A percentile compares a stretch with the other conserved stretches of the same genome.
Conservation (phyloP, 2,329 filamentous ascomycete genomes). For the Colletotrichum filicis region DNA sequence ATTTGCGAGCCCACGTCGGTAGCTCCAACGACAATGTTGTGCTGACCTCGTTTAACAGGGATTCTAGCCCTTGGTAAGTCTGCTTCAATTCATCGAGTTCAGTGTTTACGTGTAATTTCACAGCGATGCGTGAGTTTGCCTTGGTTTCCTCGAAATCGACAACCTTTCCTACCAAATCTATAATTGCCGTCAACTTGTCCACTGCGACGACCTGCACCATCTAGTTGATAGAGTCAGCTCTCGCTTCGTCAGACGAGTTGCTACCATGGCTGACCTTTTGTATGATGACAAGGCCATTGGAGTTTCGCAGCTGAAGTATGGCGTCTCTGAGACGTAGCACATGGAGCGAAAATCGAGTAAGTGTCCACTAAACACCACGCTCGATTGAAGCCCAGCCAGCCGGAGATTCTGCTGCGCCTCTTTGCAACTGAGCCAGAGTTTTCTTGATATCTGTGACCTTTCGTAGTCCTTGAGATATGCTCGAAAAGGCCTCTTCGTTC, state of each 20-base stretch:
- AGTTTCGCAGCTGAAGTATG: conserved; percentile 66
- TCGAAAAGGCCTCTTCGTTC: conserved; percentile 67
- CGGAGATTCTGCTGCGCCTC: conserved; percentile 72
- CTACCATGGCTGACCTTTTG: conserved; percentile 56
- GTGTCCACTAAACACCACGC: conserved; percentile 77
- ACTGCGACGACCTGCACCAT: conserved; percentile 70
- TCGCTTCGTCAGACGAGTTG: neutral
- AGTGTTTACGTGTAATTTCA: conserved; percentile 76
- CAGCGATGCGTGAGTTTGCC: conserved; percentile 76
- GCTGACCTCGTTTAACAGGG: conserved; percentile 76
- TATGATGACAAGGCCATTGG: conserved; percentile 61
- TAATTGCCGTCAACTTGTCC: conserved; percentile 70
- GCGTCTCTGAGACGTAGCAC: conserved; percentile 75
- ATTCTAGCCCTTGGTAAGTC: conserved; percentile 81
- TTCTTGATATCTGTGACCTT: conserved; percentile 81
- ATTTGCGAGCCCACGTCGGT: conserved; percentile 65
- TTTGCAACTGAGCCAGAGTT: conserved; percentile 76
- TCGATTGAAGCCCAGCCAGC: conserved; percentile 63
- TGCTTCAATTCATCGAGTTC: conserved; percentile 83
- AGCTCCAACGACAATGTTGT: conserved; percentile 71
- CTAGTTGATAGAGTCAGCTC: conserved; percentile 46
- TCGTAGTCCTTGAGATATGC: conserved; percentile 70
- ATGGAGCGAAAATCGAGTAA: conserved; percentile 77
- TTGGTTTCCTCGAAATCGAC: conserved; percentile 85
- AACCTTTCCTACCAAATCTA: conserved; percentile 76